These are phyloP conservation scores for Inga laurina DNA, from an alignment of 306 rosid species.

Conservation along the genomic window DNA sequence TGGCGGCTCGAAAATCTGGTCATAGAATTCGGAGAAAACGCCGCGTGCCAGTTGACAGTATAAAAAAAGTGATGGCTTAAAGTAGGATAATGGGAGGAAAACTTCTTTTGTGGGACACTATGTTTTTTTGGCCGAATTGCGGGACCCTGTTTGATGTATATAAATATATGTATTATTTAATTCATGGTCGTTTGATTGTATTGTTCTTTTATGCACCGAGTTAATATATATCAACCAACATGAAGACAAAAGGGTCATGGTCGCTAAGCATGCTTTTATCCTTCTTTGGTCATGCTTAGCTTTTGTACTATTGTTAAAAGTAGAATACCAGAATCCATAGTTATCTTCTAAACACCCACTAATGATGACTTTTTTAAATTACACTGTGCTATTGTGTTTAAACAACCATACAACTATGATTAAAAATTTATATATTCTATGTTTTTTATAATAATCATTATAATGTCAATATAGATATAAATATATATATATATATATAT, in stretches of 20 bases:
- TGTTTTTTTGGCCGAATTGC: too few species aligned
- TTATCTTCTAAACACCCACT: slow-evolving; percentile 4
- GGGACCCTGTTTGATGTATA: too few species aligned
- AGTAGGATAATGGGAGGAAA: too few species aligned
- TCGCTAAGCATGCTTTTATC: slow-evolving; percentile 55
- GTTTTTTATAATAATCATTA: too few species aligned
- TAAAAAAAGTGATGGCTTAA: too few species aligned
- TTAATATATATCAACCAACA: not conserved
- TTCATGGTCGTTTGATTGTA: not conserved
- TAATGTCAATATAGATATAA: too few species aligned
- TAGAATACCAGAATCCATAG: slow-evolving; percentile 35
- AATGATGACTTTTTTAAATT: not conserved
- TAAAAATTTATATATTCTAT: too few species aligned
- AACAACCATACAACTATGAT: too few species aligned
- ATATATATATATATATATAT: too few species aligned
- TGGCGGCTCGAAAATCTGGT: accelerated
- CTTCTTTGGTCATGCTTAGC: slow-evolving; percentile 47
- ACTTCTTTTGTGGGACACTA: too few species aligned
- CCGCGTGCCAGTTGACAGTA: too few species aligned
- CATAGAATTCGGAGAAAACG: too few species aligned
- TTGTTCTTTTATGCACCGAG: not conserved
- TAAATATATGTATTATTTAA: not conserved
- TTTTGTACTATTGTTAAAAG: slow-evolving; percentile 56
- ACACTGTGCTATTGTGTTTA: not conserved
- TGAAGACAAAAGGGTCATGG: slow-evolving; percentile 39